Evolutionary conservation across 1,139 yeast genomes (phyloP).

Genomic region (Entelexis paramagnoliae): DNA sequence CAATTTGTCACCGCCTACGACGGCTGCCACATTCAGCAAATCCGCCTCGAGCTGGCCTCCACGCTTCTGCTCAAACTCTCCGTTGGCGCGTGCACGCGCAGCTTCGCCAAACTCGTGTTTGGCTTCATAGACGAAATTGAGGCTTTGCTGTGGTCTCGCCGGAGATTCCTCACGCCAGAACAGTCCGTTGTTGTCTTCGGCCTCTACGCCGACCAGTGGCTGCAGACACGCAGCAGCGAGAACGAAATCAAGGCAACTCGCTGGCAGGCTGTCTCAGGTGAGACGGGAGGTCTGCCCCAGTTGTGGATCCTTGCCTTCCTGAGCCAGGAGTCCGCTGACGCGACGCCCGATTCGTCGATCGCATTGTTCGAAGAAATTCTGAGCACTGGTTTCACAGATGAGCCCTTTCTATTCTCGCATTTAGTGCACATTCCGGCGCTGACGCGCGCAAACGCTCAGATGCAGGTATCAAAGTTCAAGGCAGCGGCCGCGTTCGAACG

Average conservation of each 20-base stretch:
- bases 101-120: conserved; percentile 9
- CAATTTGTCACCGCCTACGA: conserved; percentile 4
- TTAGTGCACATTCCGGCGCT: conserved; percentile 47
- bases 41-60: conserved; percentile 10
- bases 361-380: conserved; percentile 24
- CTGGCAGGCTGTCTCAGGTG: conserved; percentile 15
- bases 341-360: conserved; percentile 13
- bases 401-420: conserved; percentile 29
- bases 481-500: conserved; percentile 59
- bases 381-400: conserved; percentile 16
- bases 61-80: conserved; percentile 7
- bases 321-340: conserved; percentile 14
- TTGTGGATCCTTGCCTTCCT: conserved; percentile 20
- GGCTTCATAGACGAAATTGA: conserved; percentile 14
- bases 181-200: conserved; percentile 38
- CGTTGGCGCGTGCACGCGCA: not conserved
- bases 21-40: conserved; percentile 15
- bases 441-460: conserved; percentile 41
- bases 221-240: conserved; percentile 7
- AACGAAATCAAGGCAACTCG: conserved; percentile 4
- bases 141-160: conserved; percentile 10
- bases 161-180: not conserved
- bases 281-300: conserved; percentile 8
- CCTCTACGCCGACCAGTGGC: conserved; percentile 41
- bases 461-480: conserved; percentile 56